phyloP scores from a whole-genome alignment of 768 basidiomycete genomes.

The Cystofilobasidium ferigula region DNA sequence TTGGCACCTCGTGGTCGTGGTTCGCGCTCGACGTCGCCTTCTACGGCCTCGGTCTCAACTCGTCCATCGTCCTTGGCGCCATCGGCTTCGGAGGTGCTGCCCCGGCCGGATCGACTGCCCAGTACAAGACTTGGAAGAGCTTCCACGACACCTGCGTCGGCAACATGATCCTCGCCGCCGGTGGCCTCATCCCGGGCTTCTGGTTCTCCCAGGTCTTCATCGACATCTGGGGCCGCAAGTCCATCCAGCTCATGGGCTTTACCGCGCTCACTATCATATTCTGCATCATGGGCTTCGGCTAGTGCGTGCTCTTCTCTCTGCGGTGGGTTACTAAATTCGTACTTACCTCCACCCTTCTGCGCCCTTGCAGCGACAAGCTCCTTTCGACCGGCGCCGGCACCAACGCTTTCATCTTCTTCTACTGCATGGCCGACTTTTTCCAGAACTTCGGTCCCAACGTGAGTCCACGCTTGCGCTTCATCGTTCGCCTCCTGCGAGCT shows the following conservation, averaged over 20 bases:
- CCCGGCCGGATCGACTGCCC: constrained; percentile 27
- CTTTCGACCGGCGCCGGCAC: constrained; percentile 32
- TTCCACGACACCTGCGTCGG: constrained; percentile 38
- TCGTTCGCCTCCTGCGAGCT: too few relatives aligned
- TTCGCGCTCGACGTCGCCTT: constrained; percentile 66
- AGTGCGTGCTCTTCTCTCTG: too few relatives aligned
- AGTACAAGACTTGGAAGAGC: constrained; percentile 31
- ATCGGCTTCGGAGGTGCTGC: constrained; percentile 52
- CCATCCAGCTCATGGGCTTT: constrained; percentile 48
- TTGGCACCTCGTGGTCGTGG: constrained; percentile 74
- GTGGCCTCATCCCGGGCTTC: constrained; percentile 40
- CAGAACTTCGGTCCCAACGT: constrained; percentile 33
- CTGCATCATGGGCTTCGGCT: constrained; percentile 38
- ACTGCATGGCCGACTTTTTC: constrained; percentile 41
- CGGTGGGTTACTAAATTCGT: background rate
- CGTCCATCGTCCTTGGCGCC: constrained; percentile 57
- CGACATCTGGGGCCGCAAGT: constrained; percentile 63
- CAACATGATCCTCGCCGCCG: constrained; percentile 38
- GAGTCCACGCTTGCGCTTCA: too few relatives aligned
- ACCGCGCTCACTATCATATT: constrained; percentile 33
- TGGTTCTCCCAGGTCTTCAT: constrained; percentile 37
- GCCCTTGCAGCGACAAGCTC: constrained; percentile 34
- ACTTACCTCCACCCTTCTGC: background rate
- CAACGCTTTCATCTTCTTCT: constrained; percentile 36
- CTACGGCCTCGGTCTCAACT: constrained; percentile 80